Base-by-base conservation (phyloP, 1,284 basidiomycete genomes). In the Naganishia cerealis region DNA sequence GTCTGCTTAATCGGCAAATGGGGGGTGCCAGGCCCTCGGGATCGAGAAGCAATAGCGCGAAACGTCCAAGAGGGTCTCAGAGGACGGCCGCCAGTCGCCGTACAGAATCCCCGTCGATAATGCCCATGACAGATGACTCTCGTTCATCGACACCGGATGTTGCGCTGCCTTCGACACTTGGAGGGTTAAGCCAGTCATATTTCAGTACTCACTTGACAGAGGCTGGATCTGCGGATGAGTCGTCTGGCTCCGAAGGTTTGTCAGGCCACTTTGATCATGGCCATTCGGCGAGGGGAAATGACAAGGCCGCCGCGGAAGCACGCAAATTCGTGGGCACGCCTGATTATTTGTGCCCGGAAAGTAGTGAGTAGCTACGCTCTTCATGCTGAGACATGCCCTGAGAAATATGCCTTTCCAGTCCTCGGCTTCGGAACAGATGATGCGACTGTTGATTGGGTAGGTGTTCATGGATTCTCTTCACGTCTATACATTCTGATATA, bases 251-350 rank as follows among this genome's bases (percentile, higher is more conserved):
- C 1, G 92, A 94, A 74, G 88, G 90, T 26, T 42, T 69, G 29
- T 66, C 63, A n/a, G 57, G 36, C 3, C 61, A 63, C 5, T 63
- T 63, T n/a, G 50, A 52, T 21, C 52, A 43, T 50, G 36, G 50
- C 1, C 36, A 42, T 29, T 63, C 61, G 38, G 40, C 42, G 15
- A 63, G 39, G 33, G 61, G 61, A 38, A 36, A 42, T 29, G 61
- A 66, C 90, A 92, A 63, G 90, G 89, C 76, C 89, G 90, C 24
- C 76, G 89, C 72, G 88, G 79, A 80, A 16, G 73, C 75, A 69
- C 90, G 91, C 79, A 91, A 91, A 79, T 93, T 98, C 74, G 94
- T 96, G 10, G 94, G 94, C 16, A 98, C 94, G 1, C 95, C 95
- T 3, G 94, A 98, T 81, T 98, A 98, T 79, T 85, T 98, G 50